These are phyloP conservation scores for Alternaria sp. DNA, from an alignment of 2,329 filamentous ascomycete genomes.

Conservation along the genomic window DNA sequence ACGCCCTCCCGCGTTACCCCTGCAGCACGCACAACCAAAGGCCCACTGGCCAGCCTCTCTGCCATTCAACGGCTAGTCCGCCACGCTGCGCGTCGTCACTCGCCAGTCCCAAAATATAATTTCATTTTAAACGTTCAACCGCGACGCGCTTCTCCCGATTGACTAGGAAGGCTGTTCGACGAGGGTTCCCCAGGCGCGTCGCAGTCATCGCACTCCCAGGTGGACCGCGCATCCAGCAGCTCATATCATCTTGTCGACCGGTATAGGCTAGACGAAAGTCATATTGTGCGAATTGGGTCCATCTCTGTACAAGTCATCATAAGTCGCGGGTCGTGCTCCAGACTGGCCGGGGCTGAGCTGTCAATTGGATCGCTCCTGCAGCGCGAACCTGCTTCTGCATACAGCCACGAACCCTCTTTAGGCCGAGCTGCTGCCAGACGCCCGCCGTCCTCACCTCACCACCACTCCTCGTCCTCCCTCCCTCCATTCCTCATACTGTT, in stretches of 20 bases:
- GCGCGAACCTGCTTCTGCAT: constrained; percentile 34
- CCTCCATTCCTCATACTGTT: constrained; percentile 38
- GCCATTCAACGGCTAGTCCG: constrained; percentile 24
- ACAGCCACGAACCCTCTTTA: constrained; percentile 31
- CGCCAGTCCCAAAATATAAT: constrained; percentile 35
- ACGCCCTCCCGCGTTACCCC: constrained; percentile 27
- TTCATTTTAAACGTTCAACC: constrained; percentile 35
- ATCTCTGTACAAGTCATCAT: constrained; percentile 20
- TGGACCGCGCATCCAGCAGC: constrained; percentile 9
- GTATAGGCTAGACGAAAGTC: constrained; percentile 5
- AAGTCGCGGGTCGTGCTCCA: constrained; percentile 35
- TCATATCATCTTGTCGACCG: background rate
- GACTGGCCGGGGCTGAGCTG: constrained; percentile 31
- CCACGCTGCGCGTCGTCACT: constrained; percentile 41
- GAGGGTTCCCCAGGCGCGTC: constrained; percentile 35
- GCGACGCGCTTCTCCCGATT: constrained; percentile 37
- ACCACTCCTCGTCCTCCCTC: constrained; percentile 38
- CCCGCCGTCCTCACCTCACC: constrained; percentile 34
- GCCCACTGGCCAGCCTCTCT: constrained; percentile 24
- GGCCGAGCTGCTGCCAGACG: constrained; percentile 28
- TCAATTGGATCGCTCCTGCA: constrained; percentile 45
- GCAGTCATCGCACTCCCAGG: constrained; percentile 20
- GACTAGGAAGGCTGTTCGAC: constrained; percentile 21
- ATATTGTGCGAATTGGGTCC: constrained; percentile 21
- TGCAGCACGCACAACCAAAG: constrained; percentile 26